A percentile compares a stretch with the other conserved stretches of the same genome.
Conservation (phyloP, 768 basidiomycete species). For the Obba rivulosa region DNA sequence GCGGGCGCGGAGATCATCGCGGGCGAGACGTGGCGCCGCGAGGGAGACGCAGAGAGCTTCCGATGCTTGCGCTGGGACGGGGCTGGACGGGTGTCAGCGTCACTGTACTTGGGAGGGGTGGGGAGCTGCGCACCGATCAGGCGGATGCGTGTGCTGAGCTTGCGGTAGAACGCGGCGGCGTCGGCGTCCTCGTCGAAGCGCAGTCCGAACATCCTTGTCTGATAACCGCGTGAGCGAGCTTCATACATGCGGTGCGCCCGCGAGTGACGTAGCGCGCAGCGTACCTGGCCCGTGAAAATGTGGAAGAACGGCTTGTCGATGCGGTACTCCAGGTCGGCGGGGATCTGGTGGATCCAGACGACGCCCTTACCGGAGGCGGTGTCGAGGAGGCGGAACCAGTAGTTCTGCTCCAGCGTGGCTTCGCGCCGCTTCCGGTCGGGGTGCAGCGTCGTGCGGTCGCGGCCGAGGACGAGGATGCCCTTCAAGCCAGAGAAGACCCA, state of each 20-base stretch:
- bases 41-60: neutral
- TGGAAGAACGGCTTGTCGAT: conserved; percentile 92
- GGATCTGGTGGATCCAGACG: conserved; percentile 66
- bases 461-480: conserved; percentile 54
- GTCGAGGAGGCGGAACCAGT: conserved; percentile 66
- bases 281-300: conserved; percentile 78
- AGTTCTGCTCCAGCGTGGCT: conserved; percentile 18
- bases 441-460: conserved; percentile 14
- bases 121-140: conserved; percentile 27
- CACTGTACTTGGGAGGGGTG: neutral
- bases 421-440: conserved; percentile 10
- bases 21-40: conserved; percentile 23
- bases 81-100: too few relatives aligned
- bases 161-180: conserved; percentile 54
- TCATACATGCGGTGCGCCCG: neutral
- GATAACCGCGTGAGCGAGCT: conserved; percentile 3
- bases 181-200: conserved; percentile 58
- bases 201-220: conserved; percentile 47
- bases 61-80: conserved; percentile 4
- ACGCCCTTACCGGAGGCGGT: conserved; percentile 46
- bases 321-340: conserved; percentile 59
- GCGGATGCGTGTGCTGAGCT: conserved; percentile 49
- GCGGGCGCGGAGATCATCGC: conserved; percentile 54
- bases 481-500: conserved; percentile 60
- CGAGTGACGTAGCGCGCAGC: conserved; percentile 29